These are phyloP conservation scores for Apiospora arundinis DNA, from an alignment of 2,329 filamentous ascomycete species.

Conservation along the genomic window DNA sequence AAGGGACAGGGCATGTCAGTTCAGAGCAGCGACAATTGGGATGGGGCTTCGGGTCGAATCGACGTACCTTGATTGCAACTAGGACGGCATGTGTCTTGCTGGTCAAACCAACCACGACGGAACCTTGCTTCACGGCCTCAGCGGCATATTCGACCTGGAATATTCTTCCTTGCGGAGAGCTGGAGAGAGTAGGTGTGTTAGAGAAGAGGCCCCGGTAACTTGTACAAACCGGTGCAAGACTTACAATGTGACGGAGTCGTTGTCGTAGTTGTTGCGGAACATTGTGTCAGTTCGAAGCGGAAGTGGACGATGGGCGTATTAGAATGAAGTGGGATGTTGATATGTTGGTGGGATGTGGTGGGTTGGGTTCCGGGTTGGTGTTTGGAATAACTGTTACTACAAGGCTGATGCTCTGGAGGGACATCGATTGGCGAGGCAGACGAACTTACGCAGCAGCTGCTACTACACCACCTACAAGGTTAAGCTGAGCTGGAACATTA, in stretches of 20 bases:
- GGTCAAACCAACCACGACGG: constrained; percentile 93
- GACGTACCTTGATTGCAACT: constrained; percentile 87
- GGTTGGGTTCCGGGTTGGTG: background rate
- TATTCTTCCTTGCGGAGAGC: constrained; percentile 98
- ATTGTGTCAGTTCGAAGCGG: constrained; percentile 60
- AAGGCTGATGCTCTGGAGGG: constrained; percentile 17
- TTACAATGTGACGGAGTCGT: constrained; percentile 99
- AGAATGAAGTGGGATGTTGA: background rate
- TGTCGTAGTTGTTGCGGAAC: constrained; percentile 99
- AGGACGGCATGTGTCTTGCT: constrained; percentile 98
- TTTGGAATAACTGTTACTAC: background rate
- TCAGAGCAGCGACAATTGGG: background rate
- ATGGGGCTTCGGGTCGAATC: background rate
- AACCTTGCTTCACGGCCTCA: constrained; percentile 98
- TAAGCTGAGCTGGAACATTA: background rate
- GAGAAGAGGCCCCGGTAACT: constrained; percentile 21
- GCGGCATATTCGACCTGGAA: constrained; percentile 99
- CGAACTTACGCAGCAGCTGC: constrained; percentile 14
- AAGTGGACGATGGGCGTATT: background rate
- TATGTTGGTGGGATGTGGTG: background rate
- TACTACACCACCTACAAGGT: background rate
- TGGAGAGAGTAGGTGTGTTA: constrained; percentile 46
- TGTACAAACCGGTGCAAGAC: constrained; percentile 40
- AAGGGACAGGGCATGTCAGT: constrained; percentile 20
- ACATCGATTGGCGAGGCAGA: constrained; percentile 15